Conservation (phyloP, 495 filamentous ascomycete species). For the Aspergillus baeticus region DNA sequence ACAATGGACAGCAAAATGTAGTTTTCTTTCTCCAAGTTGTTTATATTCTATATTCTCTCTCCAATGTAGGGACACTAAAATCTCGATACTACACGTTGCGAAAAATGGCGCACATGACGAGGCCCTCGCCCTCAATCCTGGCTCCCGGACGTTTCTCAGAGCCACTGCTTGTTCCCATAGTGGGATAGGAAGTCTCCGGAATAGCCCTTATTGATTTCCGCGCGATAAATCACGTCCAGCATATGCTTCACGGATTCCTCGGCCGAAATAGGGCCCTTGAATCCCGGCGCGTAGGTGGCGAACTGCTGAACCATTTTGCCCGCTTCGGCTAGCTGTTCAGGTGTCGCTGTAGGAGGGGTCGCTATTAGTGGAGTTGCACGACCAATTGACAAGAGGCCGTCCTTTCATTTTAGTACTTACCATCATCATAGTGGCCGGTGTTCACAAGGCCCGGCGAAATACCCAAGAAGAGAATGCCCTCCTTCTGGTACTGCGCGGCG, state of each 20-base stretch:
- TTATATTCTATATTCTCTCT: too few relatives aligned
- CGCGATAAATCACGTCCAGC: slow-evolving; percentile 36
- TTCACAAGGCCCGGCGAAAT: slow-evolving; percentile 51
- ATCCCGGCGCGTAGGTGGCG: slow-evolving; percentile 44
- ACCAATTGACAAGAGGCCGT: background rate
- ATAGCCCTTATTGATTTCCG: slow-evolving; percentile 47
- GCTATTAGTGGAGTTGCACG: slow-evolving; percentile 5
- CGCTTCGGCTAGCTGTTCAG: slow-evolving; percentile 32
- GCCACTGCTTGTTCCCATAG: slow-evolving; percentile 52
- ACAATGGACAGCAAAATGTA: too few relatives aligned
- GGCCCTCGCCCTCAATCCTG: too few relatives aligned
- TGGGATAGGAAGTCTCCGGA: slow-evolving; percentile 56
- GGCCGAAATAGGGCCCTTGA: slow-evolving; percentile 42
- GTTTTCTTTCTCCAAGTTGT: too few relatives aligned
- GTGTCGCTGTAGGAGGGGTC: slow-evolving; percentile 33
- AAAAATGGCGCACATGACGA: too few relatives aligned
- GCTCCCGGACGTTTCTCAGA: too few relatives aligned
- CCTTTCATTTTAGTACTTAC: slow-evolving; percentile 11
- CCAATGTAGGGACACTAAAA: too few relatives aligned
- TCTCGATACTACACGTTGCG: too few relatives aligned
- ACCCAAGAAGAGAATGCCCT: slow-evolving; percentile 50
- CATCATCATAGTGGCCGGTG: slow-evolving; percentile 23
- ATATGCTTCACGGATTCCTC: slow-evolving; percentile 42
- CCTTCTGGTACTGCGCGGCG: slow-evolving; percentile 48
- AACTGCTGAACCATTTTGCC: slow-evolving; percentile 35